A percentile compares a stretch with the other conserved stretches of the same genome.
Conservation (phyloP, 2,329 filamentous ascomycete species). For the Trichothecium sympodiale region DNA sequence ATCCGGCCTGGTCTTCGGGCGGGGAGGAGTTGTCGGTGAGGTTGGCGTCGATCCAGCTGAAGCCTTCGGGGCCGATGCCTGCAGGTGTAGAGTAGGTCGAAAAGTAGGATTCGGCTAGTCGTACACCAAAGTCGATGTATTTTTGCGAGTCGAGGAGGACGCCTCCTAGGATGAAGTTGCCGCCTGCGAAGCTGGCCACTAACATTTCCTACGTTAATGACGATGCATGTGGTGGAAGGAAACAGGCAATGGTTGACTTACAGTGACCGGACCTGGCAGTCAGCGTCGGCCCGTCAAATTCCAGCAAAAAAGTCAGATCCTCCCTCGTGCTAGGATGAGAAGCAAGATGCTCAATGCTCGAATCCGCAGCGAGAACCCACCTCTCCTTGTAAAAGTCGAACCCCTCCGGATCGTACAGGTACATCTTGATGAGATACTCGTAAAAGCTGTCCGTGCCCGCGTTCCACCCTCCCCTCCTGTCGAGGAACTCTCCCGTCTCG, state of each 20-base stretch:
- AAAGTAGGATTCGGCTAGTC: conserved; percentile 39
- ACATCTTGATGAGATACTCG: conserved; percentile 91
- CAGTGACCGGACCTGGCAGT: conserved; percentile 37
- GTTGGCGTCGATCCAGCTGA: conserved; percentile 31
- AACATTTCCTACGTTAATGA: background rate
- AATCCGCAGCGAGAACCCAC: conserved; percentile 68
- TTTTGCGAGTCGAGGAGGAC: conserved; percentile 27
- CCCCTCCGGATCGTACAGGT: conserved; percentile 57
- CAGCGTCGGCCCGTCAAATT: conserved; percentile 34
- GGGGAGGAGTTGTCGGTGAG: background rate
- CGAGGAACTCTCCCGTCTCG: conserved; percentile 50
- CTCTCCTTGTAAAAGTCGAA: conserved; percentile 58
- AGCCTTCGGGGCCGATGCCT: conserved; percentile 42
- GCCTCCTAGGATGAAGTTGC: conserved; percentile 37
- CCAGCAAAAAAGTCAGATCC: conserved; percentile 41
- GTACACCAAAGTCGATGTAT: conserved; percentile 30
- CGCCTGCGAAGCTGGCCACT: conserved; percentile 39
- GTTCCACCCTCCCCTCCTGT: conserved; percentile 60
- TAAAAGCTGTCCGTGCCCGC: conserved; percentile 60
- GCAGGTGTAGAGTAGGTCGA: conserved; percentile 37
- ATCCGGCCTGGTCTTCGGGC: conserved; percentile 30
- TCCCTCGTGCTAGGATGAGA: conserved; percentile 44
- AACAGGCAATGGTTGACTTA: too few species aligned
- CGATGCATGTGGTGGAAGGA: conserved; percentile 28
- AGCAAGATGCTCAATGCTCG: conserved; percentile 54